Base-by-base conservation (phyloP, 2,329 filamentous ascomycete genomes). In the Ophiosphaerella narmari region DNA sequence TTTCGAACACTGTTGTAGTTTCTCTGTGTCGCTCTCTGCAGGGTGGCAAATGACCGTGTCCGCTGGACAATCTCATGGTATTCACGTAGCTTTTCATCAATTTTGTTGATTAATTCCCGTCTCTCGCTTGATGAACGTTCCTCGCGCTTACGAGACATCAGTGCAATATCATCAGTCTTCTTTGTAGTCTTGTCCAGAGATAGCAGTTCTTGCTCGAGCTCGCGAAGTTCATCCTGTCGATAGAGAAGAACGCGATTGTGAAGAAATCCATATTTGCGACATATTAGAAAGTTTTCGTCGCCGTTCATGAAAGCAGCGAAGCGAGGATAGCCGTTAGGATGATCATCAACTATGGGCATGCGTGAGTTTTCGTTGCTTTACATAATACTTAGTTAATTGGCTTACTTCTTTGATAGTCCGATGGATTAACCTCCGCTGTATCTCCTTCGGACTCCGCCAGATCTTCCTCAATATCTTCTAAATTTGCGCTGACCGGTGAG, bases 221-320 rank as follows among this genome's bases (percentile, higher is more conserved):
- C 48, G 18, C 46, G 48, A 26, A 59, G 42, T 34, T 57, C 53
- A 31, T 59, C 50, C 33, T 59, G 55, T 7, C 50, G 50, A 38
- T 54, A 57, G 26, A 60, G 48, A 33, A 60, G 32, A 12, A 60
- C 54, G n/a, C 57, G 54, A 21, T 41, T 52, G 38, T 56, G 57
- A 6, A 60, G 49, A 11, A 49, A 44, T 24, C 52, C 50, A 39
- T 47, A 64, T 29, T 54, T 53, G n/a, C 63, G 55, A 36, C 48
- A 53, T 12, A 67, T 52, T 4, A 63, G 33, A 42, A 66, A 66
- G 43, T 62, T 65, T 12, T 60, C 55, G 37, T 65, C 59, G 43
- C 55, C 59, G 46, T 60, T 62, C 18, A 65, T 21, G 36, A 62
- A 53, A 2, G 62, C 62, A 1, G 55, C 61, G 3, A 67, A 31